These are phyloP conservation scores for Amaranthus tricolor DNA, from an alignment of 179 eudicot genomes.

Conservation along the genomic window DNA sequence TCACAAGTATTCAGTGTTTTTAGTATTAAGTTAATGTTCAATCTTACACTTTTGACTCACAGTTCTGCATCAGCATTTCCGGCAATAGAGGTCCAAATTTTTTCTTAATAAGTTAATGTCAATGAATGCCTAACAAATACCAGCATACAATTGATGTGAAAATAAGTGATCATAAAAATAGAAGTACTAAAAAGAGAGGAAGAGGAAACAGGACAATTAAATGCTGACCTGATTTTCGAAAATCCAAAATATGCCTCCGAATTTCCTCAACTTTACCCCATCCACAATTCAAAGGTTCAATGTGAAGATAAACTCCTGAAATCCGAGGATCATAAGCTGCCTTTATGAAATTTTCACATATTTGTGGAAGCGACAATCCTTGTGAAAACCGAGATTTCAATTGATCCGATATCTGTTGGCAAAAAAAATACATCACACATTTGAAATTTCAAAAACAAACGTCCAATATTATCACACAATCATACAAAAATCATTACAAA, in stretches of 20 bases:
- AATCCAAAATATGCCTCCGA: constrained; percentile 80
- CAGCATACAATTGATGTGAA: too few species aligned
- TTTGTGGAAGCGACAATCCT: constrained; percentile 79
- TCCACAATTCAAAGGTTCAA: constrained; percentile 75
- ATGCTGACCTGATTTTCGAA: constrained; percentile 71
- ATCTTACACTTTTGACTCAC: too few species aligned
- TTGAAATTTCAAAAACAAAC: constrained; percentile 19
- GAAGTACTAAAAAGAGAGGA: too few species aligned
- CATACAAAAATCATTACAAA: neutral
- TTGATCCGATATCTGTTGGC: constrained; percentile 73
- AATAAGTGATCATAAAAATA: too few species aligned
- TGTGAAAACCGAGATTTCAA: constrained; percentile 67
- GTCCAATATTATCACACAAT: neutral
- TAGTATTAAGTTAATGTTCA: too few species aligned
- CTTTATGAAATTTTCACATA: constrained; percentile 84
- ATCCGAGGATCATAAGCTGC: constrained; percentile 97
- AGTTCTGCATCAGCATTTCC: too few species aligned
- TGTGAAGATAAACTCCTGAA: constrained; percentile 83
- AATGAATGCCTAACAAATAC: too few species aligned
- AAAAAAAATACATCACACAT: too few species aligned
- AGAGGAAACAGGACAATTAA: neutral
- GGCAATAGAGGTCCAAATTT: too few species aligned
- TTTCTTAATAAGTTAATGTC: too few species aligned
- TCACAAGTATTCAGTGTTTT: too few species aligned
- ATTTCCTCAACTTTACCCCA: constrained; percentile 98